Evolutionary conservation across 1,284 basidiomycete species (phyloP), one percentile per base, ranked within the genome.

Genomic region (Leucoagaricus sp.): DNA sequence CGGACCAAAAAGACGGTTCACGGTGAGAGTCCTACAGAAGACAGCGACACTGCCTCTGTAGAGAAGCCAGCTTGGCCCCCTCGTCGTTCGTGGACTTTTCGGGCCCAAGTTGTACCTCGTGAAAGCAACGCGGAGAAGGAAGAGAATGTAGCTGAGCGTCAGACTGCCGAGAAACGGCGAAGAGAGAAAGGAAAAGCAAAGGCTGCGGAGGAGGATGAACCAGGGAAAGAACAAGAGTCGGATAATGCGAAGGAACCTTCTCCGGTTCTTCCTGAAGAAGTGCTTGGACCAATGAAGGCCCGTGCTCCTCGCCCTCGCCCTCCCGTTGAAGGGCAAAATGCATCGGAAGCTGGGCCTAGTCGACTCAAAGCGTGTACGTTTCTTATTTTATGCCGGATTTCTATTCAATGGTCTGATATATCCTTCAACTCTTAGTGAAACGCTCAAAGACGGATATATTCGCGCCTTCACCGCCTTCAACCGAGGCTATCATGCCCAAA

Each of bases 141-240:
- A 31, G 29, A 0, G 7, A 28, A 53, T n/a, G 9, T 8, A 7
- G n/a, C n/a, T n/a, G 40, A 55, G 8, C 45, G 12, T 21, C 19
- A 28, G 8, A 41, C 21, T 45, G 31, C 26, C n/a, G 44, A 46
- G 31, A 15, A 46, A 47, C 31, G 28, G 31, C 55, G 34, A 7
- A 15, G 31, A 38, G 49, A 46, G 12, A 57, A 51, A 19, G 49
- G 44, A 15, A 57, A 57, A 33, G 49, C 31, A 23, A 57, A 51
- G n/a, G 55, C 49, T 8, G 21, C 10, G n/a, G 44, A 46, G 36
- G 31, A 12, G 9, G 53, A 33, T 23, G 45, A 41, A 8, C n/a
- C 12, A 5, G 40, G 23, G 13, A 21, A 7, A 19, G 40, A 23
- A 5, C 40, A 12, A 2, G 17, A 41, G 40, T 7, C 19, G 23